Percentiles rank a stretch among this genome's conserved stretches.
Conservation (phyloP, 352 stramenopile species). For the Phytophthora aleatoria region DNA sequence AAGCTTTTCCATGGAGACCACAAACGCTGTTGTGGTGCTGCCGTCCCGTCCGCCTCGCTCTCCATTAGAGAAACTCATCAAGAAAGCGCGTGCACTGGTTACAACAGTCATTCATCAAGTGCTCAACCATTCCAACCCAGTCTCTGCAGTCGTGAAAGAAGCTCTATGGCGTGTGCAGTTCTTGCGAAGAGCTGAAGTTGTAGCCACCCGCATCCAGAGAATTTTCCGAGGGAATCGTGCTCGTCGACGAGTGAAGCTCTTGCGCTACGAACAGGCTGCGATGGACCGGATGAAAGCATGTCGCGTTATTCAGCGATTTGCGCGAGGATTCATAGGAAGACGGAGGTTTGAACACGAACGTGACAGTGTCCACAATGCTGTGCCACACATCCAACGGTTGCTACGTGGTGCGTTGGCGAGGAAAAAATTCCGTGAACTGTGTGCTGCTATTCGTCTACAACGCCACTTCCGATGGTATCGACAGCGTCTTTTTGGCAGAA, state of each 20-base stretch:
- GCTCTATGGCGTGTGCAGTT: slow-evolving; percentile 69
- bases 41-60: slow-evolving; percentile 8
- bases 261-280: slow-evolving; percentile 48
- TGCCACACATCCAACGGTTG: slow-evolving; percentile 64
- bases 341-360: slow-evolving; percentile 40
- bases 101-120: slow-evolving; percentile 7
- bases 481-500: slow-evolving; percentile 55
- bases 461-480: slow-evolving; percentile 64
- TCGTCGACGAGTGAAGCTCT: slow-evolving; percentile 42
- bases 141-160: slow-evolving; percentile 56
- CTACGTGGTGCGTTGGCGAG: slow-evolving; percentile 52
- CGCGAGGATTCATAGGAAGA: slow-evolving; percentile 60
- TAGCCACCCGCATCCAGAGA: slow-evolving; percentile 63
- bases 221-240: slow-evolving; percentile 74
- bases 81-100: slow-evolving; percentile 7
- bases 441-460: slow-evolving; percentile 48
- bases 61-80: slow-evolving; percentile 17
- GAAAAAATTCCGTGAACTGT: slow-evolving; percentile 39
- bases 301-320: slow-evolving; percentile 53
- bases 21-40: slow-evolving; percentile 22
- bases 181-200: slow-evolving; percentile 46
- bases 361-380: slow-evolving; percentile 38
- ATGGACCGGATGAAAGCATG: slow-evolving; percentile 42
- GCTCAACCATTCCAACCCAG: slow-evolving; percentile 46
- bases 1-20: slow-evolving; percentile 22